Conservation (phyloP, 2,329 filamentous ascomycete species). For the Phialophora tarda region DNA sequence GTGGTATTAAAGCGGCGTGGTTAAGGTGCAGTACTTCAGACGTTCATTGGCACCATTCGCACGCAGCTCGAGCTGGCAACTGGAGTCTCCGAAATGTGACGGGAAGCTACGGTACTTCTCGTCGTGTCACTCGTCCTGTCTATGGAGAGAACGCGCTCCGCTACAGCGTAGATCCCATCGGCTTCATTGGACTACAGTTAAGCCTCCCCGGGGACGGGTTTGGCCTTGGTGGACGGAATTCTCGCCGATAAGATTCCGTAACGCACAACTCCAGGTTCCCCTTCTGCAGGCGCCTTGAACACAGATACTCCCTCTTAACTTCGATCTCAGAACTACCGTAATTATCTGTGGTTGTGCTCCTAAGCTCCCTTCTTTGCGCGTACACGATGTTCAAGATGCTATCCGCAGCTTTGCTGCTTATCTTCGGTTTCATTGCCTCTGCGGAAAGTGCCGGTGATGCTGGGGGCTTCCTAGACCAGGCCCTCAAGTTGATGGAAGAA, state of each 20-base stretch:
- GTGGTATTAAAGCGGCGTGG: too few species aligned
- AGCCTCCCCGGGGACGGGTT: background rate
- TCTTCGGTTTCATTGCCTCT: background rate
- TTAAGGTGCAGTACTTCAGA: too few species aligned
- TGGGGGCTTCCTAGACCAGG: conserved; percentile 7
- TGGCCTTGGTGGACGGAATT: background rate
- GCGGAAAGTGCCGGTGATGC: background rate
- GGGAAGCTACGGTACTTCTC: too few species aligned
- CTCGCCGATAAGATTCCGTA: too few species aligned
- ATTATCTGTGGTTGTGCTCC: background rate
- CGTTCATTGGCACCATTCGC: too few species aligned
- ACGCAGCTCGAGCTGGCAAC: too few species aligned
- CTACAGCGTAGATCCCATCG: background rate
- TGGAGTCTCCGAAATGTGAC: too few species aligned
- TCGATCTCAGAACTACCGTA: background rate
- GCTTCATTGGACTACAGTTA: background rate
- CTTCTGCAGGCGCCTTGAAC: background rate
- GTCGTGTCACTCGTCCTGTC: too few species aligned
- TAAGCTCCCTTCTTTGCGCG: background rate
- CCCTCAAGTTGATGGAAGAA: conserved; percentile 18
- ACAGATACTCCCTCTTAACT: background rate
- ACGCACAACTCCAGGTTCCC: background rate
- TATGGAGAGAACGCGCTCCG: too few species aligned
- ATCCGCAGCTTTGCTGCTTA: background rate
- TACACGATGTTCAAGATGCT: background rate